Percentiles rank a stretch among this genome's conserved stretches.
phyloP scores from a whole-genome alignment of 192 early-diverging fungal species.

The Powellomyces hirtus region DNA sequence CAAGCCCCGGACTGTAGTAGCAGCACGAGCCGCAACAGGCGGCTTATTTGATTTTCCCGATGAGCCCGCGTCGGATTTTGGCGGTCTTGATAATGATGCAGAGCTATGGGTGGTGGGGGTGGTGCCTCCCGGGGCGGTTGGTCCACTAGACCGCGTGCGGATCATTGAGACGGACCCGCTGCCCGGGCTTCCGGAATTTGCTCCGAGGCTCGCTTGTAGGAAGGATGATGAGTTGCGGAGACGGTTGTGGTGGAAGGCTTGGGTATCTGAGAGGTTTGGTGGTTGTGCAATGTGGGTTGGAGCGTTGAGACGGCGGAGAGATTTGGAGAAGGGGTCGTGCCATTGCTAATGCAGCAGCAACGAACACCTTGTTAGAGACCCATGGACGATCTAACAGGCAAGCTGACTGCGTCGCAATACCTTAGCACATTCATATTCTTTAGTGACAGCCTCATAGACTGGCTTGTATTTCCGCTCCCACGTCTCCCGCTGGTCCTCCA shows the following conservation, averaged over 20 bases:
- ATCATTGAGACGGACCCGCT: neutral
- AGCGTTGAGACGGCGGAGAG: neutral
- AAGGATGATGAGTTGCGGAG: neutral
- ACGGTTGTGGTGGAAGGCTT: neutral
- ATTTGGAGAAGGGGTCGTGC: neutral
- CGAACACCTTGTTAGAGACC: neutral
- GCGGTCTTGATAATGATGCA: neutral
- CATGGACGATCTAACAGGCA: neutral
- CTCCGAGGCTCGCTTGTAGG: neutral
- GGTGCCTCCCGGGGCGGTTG: neutral
- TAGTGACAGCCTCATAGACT: neutral
- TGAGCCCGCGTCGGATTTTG: neutral
- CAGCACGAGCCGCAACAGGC: neutral
- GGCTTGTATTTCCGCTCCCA: neutral
- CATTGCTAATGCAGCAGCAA: neutral
- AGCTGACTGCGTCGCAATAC: neutral
- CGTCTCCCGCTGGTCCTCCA: neutral
- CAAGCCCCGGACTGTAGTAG: neutral
- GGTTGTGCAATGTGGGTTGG: neutral
- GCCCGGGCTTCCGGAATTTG: neutral
- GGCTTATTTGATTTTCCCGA: neutral
- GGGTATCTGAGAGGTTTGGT: neutral
- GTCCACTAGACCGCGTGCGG: neutral
- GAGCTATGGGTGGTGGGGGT: neutral
- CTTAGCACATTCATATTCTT: neutral